Conservation (phyloP, 2,329 filamentous ascomycete species). For the Ambrosiella xylebori region DNA sequence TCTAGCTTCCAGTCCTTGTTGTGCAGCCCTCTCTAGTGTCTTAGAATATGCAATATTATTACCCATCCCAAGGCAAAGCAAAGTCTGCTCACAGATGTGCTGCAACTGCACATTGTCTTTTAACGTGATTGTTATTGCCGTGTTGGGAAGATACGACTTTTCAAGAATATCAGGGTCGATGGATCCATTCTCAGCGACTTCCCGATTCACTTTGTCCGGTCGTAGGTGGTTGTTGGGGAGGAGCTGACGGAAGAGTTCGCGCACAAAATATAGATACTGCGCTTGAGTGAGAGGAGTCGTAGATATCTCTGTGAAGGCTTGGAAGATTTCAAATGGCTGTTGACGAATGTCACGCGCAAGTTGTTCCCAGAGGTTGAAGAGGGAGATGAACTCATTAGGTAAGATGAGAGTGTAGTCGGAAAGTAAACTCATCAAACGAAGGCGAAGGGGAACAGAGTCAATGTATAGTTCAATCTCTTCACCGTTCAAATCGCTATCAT, state of each 20-base stretch:
- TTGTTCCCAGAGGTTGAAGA: constrained; percentile 40
- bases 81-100: constrained; percentile 40
- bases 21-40: background rate
- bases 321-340: constrained; percentile 9
- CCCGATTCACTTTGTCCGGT: constrained; percentile 24
- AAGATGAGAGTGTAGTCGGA: constrained; percentile 32
- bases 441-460: constrained; percentile 43
- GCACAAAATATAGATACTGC: constrained; percentile 28
- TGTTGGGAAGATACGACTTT: constrained; percentile 45
- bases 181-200: constrained; percentile 21
- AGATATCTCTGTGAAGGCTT: constrained; percentile 8
- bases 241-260: constrained; percentile 28
- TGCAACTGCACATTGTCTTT: constrained; percentile 60
- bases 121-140: constrained; percentile 41
- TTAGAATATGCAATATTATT: background rate
- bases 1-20: constrained; percentile 5
- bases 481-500: constrained; percentile 5
- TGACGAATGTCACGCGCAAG: constrained; percentile 29
- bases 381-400: constrained; percentile 22
- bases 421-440: constrained; percentile 43
- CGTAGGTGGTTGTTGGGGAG: constrained; percentile 25
- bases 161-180: constrained; percentile 31
- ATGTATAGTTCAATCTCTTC: constrained; percentile 18
- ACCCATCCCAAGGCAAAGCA: constrained; percentile 3
- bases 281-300: constrained; percentile 21